phyloP scores from a whole-genome alignment of 805 yeast genomes.

The Wickerhamiella occidentalis region DNA sequence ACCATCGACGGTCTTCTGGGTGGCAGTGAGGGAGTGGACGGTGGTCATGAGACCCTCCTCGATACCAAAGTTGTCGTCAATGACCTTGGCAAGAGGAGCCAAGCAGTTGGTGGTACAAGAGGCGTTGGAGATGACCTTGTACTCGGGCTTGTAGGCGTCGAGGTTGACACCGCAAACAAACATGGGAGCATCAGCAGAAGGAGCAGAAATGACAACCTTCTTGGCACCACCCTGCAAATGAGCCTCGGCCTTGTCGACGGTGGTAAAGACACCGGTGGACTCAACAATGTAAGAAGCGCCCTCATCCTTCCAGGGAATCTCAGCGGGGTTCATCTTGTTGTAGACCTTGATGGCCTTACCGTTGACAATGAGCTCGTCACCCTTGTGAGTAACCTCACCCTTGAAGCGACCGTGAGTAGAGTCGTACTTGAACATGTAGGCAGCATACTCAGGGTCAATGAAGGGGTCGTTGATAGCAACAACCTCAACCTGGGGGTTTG shows the following conservation, averaged over 20 bases:
- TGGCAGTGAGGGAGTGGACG: constrained; percentile 90
- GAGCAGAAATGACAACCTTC: constrained; percentile 91
- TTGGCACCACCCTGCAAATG: constrained; percentile 88
- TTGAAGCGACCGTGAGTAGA: constrained; percentile 80
- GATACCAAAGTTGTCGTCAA: constrained; percentile 75
- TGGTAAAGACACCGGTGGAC: constrained; percentile 90
- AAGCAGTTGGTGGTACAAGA: constrained; percentile 94
- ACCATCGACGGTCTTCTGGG: constrained; percentile 94
- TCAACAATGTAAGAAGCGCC: constrained; percentile 80
- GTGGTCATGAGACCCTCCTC: constrained; percentile 94
- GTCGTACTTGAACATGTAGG: constrained; percentile 92
- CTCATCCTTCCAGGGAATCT: constrained; percentile 70
- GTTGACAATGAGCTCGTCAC: constrained; percentile 49
- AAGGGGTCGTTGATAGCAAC: constrained; percentile 88
- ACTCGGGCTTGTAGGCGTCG: constrained; percentile 61
- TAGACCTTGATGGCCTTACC: constrained; percentile 54
- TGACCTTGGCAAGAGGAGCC: constrained; percentile 86
- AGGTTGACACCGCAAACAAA: constrained; percentile 87
- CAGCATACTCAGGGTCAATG: constrained; percentile 80
- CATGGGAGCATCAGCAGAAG: constrained; percentile 91
- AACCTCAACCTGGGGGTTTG: constrained; percentile 62
- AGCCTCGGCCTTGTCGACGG: constrained; percentile 63
- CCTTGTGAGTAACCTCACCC: constrained; percentile 58
- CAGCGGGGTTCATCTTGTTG: constrained; percentile 76
- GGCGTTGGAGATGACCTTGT: constrained; percentile 75